Evolutionary conservation across 768 basidiomycete genomes (phyloP), one percentile per base, ranked within the genome.

Genomic region (Collybia nuda): DNA sequence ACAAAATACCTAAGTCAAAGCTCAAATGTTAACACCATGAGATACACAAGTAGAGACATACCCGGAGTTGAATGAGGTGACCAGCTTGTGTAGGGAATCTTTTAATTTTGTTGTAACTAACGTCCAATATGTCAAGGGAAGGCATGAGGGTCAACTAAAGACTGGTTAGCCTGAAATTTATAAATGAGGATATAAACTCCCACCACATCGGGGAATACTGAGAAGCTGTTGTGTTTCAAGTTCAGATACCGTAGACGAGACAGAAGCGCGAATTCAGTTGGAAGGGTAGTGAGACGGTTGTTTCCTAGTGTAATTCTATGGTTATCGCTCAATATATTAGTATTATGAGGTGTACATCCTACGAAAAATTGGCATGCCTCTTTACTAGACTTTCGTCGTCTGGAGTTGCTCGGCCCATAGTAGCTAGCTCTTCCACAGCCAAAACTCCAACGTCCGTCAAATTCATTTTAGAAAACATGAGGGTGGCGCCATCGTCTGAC

Each of bases 81-180:
- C 94, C 94, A 15, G 94, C 89, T 53, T 85, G 78, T 3, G 80
- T 69, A 9, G 97, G 97, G 18, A 98, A 72, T 43, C 76, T 72
- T 64, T 80, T 85, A 58, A 99, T 82, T 69, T 86, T 91, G 72
- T 99, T 99, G 56, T 90, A 85, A 56, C 92, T 94, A 38, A 99
- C 79, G 67, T 99, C 97, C 55, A 99, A 73, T 51, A 94, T 96
- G 69, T 99, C 96, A 48, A 99, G 77, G 5, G 87, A 86, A 2
- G 87, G 83, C 73, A 98, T 84, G 15, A 82, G 72, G 40, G 90
- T 92, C 39, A 97, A 76, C 94, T 96, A 53, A 14, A 40, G 41
- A 40, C 7, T 12, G n/a, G 38, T 62, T 36, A 56, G 57, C 11
- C 39, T 14, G 48, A 36, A 28, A 21, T 18, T 12, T 22, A 54